These are phyloP conservation scores for Alternaria sp. DNA, from an alignment of 2,329 filamentous ascomycete genomes.

Conservation along the genomic window DNA sequence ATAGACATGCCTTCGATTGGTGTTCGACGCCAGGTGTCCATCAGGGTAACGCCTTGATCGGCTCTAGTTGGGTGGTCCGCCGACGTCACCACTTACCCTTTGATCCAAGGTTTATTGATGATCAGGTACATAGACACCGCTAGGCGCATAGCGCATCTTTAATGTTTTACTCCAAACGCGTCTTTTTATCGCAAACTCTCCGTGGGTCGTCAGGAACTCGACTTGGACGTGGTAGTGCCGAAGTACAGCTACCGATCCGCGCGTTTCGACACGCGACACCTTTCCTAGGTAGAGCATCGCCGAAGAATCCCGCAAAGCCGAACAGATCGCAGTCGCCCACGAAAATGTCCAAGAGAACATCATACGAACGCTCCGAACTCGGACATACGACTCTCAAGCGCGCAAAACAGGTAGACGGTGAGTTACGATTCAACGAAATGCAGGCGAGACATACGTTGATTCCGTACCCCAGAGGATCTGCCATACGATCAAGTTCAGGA, in stretches of 20 bases:
- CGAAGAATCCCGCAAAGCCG: constrained; percentile 12
- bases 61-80: constrained; percentile 22
- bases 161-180: constrained; percentile 25
- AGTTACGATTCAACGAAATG: background rate
- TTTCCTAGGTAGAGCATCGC: constrained; percentile 4
- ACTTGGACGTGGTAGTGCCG: background rate
- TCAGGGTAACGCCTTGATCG: constrained; percentile 32
- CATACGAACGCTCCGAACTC: constrained; percentile 45
- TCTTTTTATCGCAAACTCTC: constrained; percentile 1
- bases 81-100: constrained; percentile 39
- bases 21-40: constrained; percentile 25
- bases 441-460: background rate
- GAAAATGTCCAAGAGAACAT: constrained; percentile 40
- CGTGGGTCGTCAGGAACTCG: background rate
- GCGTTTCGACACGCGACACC: constrained; percentile 24
- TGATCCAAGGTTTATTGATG: constrained; percentile 5
- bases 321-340: constrained; percentile 1
- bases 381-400: constrained; percentile 59
- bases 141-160: background rate
- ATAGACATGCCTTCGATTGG: constrained; percentile 23
- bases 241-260: constrained; percentile 5
- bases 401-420: constrained; percentile 58
- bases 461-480: constrained; percentile 38
- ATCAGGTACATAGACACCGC: constrained; percentile 21
- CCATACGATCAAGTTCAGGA: constrained; percentile 56